Base-by-base conservation (phyloP, 2,329 filamentous ascomycete species). In the Cladosporium sp. region DNA sequence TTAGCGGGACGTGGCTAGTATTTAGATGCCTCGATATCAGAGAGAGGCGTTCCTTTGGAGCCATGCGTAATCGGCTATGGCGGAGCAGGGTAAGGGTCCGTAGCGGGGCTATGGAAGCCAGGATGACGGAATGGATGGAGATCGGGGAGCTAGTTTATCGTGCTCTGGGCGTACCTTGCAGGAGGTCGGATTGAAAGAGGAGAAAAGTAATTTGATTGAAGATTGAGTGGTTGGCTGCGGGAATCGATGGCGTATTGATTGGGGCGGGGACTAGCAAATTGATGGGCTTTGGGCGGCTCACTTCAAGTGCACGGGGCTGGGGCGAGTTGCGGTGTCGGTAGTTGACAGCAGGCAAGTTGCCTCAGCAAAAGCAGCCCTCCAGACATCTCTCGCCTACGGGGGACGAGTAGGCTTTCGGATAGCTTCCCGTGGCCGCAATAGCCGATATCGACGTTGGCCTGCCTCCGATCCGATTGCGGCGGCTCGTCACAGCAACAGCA, bases 11-110 rank as follows among this genome's bases (percentile, higher is more conserved):
- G 69, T 81, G 75, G 65, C 78, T 78, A 66, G 80, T 74, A 68
- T 82, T 79, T 64, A 87, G 76, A 69, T 87, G 84, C 72, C 82
- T 80, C 65, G 82, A 81, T 71, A 87, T 82, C 72, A 86, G 80
- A 72, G 75, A 67, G 70, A 76, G 65, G 75, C 75, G 69, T 72
- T 71, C 66, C 39, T 63, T 63, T 49, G 69, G 76, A 36, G 56
- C 47, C 38, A 39, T 42, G 28, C 28, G 65, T 47, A 47, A 28
- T 49, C 61, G 61, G 58, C 47, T 59, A 19, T 52, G 51, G 54
- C 40, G 58, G 40, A 56, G 62, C 45, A 58, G 61, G 45, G 59
- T 60, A 51, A 58, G 61, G 45, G 59, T 60, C 51, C 52, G 61
- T 36, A 54, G 62, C 60, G 60, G 55, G 55, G 47, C 37, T 22